phyloP scores from a whole-genome alignment of 768 basidiomycete species.

The Suillus luteus region DNA sequence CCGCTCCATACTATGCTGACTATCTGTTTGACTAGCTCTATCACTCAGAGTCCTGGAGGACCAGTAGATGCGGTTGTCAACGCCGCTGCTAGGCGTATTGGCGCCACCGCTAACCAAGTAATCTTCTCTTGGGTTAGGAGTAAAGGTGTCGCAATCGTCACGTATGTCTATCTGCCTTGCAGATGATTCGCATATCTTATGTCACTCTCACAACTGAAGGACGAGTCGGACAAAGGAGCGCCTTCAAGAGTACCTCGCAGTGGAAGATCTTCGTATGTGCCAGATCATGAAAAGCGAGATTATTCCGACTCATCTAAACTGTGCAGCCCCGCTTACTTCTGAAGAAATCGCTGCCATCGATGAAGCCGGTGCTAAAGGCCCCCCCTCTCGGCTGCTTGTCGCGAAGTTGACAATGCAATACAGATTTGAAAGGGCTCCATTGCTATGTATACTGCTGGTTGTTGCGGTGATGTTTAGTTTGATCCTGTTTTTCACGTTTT shows the following conservation, averaged over 20 bases:
- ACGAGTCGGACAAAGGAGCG: constrained; percentile 63
- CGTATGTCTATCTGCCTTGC: constrained; percentile 37
- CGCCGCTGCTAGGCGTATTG: constrained; percentile 52
- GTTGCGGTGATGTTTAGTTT: neutral
- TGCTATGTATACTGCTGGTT: neutral
- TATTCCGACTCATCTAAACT: neutral
- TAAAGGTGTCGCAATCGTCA: constrained; percentile 69
- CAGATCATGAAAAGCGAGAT: neutral
- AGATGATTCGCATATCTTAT: constrained; percentile 3
- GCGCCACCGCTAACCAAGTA: constrained; percentile 64
- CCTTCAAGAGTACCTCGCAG: constrained; percentile 66
- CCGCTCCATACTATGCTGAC: constrained; percentile 4
- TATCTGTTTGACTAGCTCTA: constrained; percentile 42
- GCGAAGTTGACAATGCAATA: neutral
- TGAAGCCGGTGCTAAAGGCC: constrained; percentile 56
- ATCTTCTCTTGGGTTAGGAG: constrained; percentile 68
- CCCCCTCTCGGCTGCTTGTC: constrained; percentile 21
- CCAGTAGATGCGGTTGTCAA: constrained; percentile 60
- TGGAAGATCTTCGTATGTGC: constrained; percentile 55
- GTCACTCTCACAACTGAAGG: constrained; percentile 32
- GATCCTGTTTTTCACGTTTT: neutral
- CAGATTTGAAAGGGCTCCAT: neutral
- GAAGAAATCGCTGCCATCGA: constrained; percentile 68
- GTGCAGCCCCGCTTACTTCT: constrained; percentile 50
- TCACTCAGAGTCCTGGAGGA: constrained; percentile 61